A percentile compares a stretch with the other conserved stretches of the same genome.
phyloP scores from a whole-genome alignment of 1,284 basidiomycete genomes.

The Ganoderma lucidum region DNA sequence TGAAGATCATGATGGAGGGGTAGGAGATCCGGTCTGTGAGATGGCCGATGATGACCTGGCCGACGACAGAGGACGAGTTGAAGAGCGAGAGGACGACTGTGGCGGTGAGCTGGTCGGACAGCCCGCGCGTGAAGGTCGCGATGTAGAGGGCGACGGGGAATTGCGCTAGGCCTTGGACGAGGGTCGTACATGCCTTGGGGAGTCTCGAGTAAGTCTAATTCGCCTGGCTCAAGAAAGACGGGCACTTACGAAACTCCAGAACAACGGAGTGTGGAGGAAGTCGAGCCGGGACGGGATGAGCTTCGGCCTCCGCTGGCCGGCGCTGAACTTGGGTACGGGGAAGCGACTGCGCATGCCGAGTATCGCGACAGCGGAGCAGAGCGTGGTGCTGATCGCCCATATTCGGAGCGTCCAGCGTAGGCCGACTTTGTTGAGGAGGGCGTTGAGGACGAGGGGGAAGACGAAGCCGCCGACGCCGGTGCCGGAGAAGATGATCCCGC shows the following conservation, averaged over 20 bases:
- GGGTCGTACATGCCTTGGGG: constrained; percentile 28
- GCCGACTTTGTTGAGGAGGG: constrained; percentile 35
- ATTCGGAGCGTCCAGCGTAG: constrained; percentile 39
- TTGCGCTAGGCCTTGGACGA: constrained; percentile 39
- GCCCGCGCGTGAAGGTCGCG: constrained; percentile 34
- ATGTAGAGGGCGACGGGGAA: constrained; percentile 43
- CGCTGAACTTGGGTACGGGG: constrained; percentile 33
- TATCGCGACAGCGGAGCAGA: constrained; percentile 33
- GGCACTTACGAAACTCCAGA: constrained; percentile 36
- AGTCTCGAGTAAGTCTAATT: not conserved
- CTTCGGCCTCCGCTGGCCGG: constrained; percentile 30
- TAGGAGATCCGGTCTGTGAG: constrained; percentile 39
- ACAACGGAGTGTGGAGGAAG: constrained; percentile 36
- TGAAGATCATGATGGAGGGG: constrained; percentile 36
- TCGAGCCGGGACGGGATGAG: constrained; percentile 36
- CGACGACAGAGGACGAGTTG: constrained; percentile 37
- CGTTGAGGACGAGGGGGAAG: constrained; percentile 39
- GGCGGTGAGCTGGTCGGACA: constrained; percentile 35
- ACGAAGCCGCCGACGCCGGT: constrained; percentile 39
- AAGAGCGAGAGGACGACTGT: constrained; percentile 38
- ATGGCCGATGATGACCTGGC: constrained; percentile 38
- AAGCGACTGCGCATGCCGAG: constrained; percentile 37
- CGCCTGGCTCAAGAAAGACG: not conserved
- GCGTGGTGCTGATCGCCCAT: constrained; percentile 33
- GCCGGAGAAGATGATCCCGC: constrained; percentile 40